These are phyloP conservation scores for Volvox carteri DNA, from an alignment of 163 green algal species.

Conservation along the genomic window DNA sequence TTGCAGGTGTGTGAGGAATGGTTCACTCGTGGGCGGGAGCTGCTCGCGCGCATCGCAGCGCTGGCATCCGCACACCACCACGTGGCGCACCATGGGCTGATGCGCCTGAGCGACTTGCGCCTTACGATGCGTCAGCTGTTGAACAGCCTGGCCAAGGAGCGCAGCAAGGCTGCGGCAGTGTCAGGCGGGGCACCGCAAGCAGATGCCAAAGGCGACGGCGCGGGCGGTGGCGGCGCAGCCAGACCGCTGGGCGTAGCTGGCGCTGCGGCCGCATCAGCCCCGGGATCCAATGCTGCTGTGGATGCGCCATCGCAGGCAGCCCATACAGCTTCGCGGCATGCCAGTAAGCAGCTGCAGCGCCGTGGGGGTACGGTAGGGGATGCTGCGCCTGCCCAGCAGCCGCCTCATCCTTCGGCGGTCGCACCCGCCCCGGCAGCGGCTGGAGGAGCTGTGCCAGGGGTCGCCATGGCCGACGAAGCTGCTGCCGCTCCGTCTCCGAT, in stretches of 20 bases:
- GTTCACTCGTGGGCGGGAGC: slow-evolving; percentile 70
- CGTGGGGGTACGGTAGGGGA: neutral
- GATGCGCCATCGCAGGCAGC: neutral
- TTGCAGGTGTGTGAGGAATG: slow-evolving; percentile 82
- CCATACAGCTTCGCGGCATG: neutral
- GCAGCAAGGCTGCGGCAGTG: neutral
- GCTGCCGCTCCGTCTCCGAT: neutral
- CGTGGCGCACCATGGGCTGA: slow-evolving; percentile 64
- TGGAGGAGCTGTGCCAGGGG: neutral
- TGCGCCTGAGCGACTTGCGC: slow-evolving; percentile 71
- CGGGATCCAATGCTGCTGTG: neutral
- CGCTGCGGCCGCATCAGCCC: slow-evolving; percentile 5
- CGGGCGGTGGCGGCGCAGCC: too few relatives aligned
- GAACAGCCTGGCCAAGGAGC: slow-evolving; percentile 18
- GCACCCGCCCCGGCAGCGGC: neutral
- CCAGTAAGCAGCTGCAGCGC: slow-evolving; percentile 27
- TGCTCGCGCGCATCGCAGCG: slow-evolving; percentile 60
- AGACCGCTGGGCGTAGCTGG: neutral
- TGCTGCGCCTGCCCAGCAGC: slow-evolving; percentile 43
- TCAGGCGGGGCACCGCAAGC: neutral
- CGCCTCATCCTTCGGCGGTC: neutral
- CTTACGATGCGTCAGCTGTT: slow-evolving; percentile 37
- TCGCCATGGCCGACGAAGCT: neutral
- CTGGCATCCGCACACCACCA: slow-evolving; percentile 61
- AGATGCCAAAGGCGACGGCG: neutral